Conservation (phyloP, 2,329 filamentous ascomycete genomes). For the Metarhizium guizhouense region DNA sequence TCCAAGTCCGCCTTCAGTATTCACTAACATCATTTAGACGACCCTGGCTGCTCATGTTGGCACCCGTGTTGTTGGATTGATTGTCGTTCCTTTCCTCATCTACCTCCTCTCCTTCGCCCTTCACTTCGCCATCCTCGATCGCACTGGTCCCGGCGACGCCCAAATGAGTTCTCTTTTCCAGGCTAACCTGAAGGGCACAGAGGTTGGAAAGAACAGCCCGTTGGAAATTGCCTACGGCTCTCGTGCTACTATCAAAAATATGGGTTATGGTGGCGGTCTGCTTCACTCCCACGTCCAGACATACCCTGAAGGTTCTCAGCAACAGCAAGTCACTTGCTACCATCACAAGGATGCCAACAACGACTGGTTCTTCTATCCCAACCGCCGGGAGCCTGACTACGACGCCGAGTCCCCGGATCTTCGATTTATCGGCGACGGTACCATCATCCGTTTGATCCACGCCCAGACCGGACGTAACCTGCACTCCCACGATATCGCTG, state of each 20-base stretch:
- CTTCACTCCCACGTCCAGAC: constrained; percentile 96
- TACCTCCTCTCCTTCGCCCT: constrained; percentile 94
- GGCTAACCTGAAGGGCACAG: constrained; percentile 86
- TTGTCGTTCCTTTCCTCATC: constrained; percentile 78
- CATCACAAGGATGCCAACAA: constrained; percentile 99
- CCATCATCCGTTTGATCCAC: constrained; percentile 80
- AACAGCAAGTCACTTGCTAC: constrained; percentile 98
- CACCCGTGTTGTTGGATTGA: constrained; percentile 76
- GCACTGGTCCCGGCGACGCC: constrained; percentile 92
- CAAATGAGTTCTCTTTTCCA: constrained; percentile 99
- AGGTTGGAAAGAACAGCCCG: constrained; percentile 89
- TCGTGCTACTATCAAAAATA: constrained; percentile 90
- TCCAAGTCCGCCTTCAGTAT: background rate
- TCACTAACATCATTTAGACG: constrained; percentile 21
- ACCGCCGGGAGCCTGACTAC: constrained; percentile 67
- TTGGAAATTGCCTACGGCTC: constrained; percentile 88
- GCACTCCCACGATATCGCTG: constrained; percentile 85
- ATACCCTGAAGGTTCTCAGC: constrained; percentile 83
- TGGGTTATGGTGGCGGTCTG: constrained; percentile 95
- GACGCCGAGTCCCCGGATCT: constrained; percentile 57
- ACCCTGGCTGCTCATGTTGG: constrained; percentile 69
- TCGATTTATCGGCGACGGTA: constrained; percentile 69
- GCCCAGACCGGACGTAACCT: constrained; percentile 94
- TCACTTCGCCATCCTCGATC: constrained; percentile 89
- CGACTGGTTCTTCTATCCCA: constrained; percentile 98